A percentile compares a stretch with the other conserved stretches of the same genome.
Conservation (phyloP, 2,329 filamentous ascomycete genomes). For the Cytospora chrysosperma region DNA sequence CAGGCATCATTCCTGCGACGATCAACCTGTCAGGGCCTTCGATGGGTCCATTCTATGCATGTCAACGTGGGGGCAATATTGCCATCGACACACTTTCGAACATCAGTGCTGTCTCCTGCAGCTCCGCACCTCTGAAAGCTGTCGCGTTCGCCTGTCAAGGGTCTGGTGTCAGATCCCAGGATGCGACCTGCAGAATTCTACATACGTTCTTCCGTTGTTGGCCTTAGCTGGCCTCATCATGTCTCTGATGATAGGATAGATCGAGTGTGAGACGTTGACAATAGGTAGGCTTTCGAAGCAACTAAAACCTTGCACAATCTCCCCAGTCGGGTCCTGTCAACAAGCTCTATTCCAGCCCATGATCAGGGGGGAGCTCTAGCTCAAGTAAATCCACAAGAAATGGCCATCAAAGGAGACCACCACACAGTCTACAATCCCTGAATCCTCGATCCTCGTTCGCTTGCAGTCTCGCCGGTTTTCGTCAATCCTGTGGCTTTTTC, state of each 20-base stretch:
- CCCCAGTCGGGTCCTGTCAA: neutral
- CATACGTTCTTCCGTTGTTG: neutral
- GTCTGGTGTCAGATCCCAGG: neutral
- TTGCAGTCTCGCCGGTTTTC: neutral
- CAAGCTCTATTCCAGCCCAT: neutral
- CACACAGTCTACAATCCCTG: neutral
- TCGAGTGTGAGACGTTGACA: neutral
- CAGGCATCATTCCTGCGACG: constrained; percentile 6
- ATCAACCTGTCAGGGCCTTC: constrained; percentile 21
- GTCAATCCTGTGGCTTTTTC: neutral
- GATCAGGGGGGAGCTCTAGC: neutral
- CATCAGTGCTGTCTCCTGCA: constrained; percentile 11
- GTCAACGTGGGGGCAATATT: constrained; percentile 20
- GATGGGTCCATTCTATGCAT: constrained; percentile 19
- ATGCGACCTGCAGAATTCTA: constrained; percentile 1
- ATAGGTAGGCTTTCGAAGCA: constrained; percentile 11
- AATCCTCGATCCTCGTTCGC: neutral
- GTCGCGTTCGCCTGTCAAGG: constrained; percentile 9
- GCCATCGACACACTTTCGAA: constrained; percentile 10
- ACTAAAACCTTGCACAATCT: constrained; percentile 10
- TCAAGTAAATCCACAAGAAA: constrained; percentile 4
- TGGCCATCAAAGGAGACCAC: neutral
- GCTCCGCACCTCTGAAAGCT: constrained; percentile 12
- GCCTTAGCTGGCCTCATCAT: too few species aligned
- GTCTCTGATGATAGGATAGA: neutral